A percentile compares a stretch with the other conserved stretches of the same genome.
Evolutionary conservation across 225 moss, liverwort and hornwort genomes (phyloP).

Genomic region (Neckera pumila): DNA sequence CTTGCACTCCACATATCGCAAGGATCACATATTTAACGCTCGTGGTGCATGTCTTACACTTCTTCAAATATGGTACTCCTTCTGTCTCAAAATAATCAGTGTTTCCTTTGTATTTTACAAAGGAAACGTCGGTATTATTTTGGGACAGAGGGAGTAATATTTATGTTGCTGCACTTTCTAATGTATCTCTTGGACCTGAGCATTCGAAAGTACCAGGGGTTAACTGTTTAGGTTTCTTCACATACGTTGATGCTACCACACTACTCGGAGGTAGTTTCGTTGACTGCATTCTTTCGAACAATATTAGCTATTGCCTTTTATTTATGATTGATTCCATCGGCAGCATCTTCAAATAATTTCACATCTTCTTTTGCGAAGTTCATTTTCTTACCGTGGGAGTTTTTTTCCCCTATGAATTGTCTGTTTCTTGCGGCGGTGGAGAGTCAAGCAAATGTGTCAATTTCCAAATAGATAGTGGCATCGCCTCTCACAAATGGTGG

Average conservation of each 20-base stretch:
- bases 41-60: neutral
- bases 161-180: too few relatives aligned
- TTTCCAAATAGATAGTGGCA: neutral
- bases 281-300: neutral
- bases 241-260: slow-evolving; percentile 89
- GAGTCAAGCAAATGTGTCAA: neutral
- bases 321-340: neutral
- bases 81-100: too few relatives aligned
- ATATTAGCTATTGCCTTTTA: neutral
- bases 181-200: slow-evolving; percentile 20
- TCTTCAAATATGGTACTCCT: neutral
- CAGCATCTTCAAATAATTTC: slow-evolving; percentile 21
- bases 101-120: too few relatives aligned
- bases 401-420: neutral
- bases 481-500: neutral
- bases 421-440: neutral
- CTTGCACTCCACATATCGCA: neutral
- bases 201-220: slow-evolving; percentile 69
- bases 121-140: too few relatives aligned
- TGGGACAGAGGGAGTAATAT: too few relatives aligned
- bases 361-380: slow-evolving; percentile 22
- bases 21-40: neutral
- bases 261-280: slow-evolving; percentile 74
- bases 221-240: slow-evolving; percentile 93
- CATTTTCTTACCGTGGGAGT: neutral